A percentile compares a stretch with the other conserved stretches of the same genome.
These are phyloP conservation scores for Orbilia quercus DNA, from an alignment of 2,329 filamentous ascomycete genomes.

Conservation along the genomic window DNA sequence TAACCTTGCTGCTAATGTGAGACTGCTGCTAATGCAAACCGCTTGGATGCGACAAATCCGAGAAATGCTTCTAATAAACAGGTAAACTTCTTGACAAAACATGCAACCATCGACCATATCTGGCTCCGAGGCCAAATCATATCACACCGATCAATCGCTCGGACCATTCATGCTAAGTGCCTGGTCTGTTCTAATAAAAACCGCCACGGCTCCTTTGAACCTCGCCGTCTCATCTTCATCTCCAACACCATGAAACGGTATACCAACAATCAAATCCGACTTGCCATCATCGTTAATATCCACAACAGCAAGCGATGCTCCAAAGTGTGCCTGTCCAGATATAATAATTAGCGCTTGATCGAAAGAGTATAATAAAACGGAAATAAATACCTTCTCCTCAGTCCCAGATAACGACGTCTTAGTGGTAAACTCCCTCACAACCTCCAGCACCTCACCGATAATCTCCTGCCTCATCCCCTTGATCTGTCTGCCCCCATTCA, in stretches of 20 bases:
- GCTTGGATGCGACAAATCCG: too few species aligned
- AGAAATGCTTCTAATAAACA: too few species aligned
- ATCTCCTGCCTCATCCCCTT: slow-evolving; percentile 2
- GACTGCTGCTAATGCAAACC: too few species aligned
- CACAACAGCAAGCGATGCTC: slow-evolving; percentile 41
- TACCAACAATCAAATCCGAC: slow-evolving; percentile 57
- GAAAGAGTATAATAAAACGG: too few species aligned
- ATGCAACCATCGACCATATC: too few species aligned
- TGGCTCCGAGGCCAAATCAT: too few species aligned
- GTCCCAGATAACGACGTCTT: slow-evolving; percentile 34
- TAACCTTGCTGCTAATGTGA: too few species aligned
- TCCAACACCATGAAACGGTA: slow-evolving; percentile 57
- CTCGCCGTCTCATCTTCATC: slow-evolving; percentile 53
- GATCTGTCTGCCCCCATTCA: slow-evolving; percentile 1
- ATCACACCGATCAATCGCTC: neutral
- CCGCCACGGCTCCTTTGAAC: slow-evolving; percentile 58
- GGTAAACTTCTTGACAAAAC: too few species aligned
- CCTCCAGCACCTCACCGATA: slow-evolving; percentile 5
- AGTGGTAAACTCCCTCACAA: slow-evolving; percentile 28
- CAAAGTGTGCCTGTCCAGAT: slow-evolving; percentile 40
- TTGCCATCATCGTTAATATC: slow-evolving; percentile 44
- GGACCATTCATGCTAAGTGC: slow-evolving; percentile 1
- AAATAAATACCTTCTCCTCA: slow-evolving; percentile 54
- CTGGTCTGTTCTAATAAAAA: slow-evolving; percentile 47
- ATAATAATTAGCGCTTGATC: too few species aligned